A percentile compares a stretch with the other conserved stretches of the same genome.
Conservation (phyloP, 345 rosid genomes). For the Heritiera littoralis region DNA sequence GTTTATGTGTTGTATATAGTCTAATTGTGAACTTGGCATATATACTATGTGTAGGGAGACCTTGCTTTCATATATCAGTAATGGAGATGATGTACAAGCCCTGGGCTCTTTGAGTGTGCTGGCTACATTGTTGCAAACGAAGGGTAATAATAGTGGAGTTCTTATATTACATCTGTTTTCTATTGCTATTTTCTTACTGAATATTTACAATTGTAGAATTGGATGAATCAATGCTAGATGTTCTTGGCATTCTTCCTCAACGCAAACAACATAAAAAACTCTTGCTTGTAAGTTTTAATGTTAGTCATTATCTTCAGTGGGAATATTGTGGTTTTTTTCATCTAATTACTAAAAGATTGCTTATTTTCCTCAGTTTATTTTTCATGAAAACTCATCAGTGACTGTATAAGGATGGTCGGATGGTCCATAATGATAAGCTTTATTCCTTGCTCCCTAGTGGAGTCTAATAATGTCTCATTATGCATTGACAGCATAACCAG, state of each 20-base stretch:
- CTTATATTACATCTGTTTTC: conserved; percentile 10
- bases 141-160: conserved; percentile 57
- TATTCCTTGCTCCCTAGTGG: background rate
- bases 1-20: conserved; percentile 11
- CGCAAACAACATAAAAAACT: conserved; percentile 94
- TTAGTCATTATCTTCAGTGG: background rate
- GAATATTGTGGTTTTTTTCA: background rate
- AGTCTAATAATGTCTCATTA: background rate
- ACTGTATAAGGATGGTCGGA: background rate
- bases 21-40: conserved; percentile 18
- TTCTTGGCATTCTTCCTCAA: conserved; percentile 97
- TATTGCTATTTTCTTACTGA: conserved; percentile 29
- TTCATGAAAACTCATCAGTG: background rate
- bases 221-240: conserved; percentile 95
- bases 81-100: conserved; percentile 75
- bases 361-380: conserved; percentile 7
- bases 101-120: conserved; percentile 81
- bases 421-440: background rate
- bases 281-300: conserved; percentile 64
- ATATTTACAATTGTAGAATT: conserved; percentile 55
- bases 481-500: background rate
- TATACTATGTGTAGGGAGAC: conserved; percentile 58
- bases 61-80: conserved; percentile 65
- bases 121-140: conserved; percentile 91
- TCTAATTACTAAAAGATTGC: background rate